Evolutionary conservation across 495 filamentous ascomycete species (phyloP).

Genomic region (Penicillium coprophilum): DNA sequence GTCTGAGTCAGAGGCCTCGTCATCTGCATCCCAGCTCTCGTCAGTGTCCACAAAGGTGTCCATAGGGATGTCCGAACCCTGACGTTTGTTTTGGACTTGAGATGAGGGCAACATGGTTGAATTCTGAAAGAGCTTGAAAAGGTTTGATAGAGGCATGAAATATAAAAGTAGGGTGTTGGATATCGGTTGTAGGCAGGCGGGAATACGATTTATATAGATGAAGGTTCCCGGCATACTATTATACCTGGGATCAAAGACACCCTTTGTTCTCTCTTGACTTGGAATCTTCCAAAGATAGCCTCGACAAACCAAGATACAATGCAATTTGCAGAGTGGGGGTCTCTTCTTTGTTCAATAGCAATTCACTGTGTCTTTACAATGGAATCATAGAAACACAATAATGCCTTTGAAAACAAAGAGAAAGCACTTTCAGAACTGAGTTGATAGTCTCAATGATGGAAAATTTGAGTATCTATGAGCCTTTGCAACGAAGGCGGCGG

Average conservation of each 20-base stretch:
- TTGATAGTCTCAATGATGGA: not conserved
- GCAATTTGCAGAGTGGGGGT: not conserved
- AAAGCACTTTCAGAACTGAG: not conserved
- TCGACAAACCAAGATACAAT: not conserved
- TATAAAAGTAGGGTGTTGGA: not conserved
- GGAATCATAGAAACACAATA: not conserved
- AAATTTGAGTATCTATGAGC: not conserved
- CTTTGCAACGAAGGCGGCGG: not conserved
- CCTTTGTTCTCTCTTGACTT: not conserved
- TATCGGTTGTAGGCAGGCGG: not conserved
- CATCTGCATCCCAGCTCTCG: slow-evolving; percentile 3
- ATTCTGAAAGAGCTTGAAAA: not conserved
- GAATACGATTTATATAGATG: not conserved
- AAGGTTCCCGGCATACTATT: not conserved
- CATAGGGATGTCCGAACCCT: not conserved
- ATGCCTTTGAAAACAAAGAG: not conserved
- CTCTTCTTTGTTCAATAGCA: not conserved
- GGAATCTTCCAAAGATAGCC: not conserved
- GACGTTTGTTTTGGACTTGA: not conserved
- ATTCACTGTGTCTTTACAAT: too few species aligned
- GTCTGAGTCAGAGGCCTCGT: not conserved
- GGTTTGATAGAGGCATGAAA: not conserved
- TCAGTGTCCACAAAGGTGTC: not conserved
- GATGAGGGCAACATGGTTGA: not conserved
- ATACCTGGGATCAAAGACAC: not conserved